These are phyloP conservation scores for Akanthomyces lecanii DNA, from an alignment of 2,329 filamentous ascomycete species.

Conservation along the genomic window DNA sequence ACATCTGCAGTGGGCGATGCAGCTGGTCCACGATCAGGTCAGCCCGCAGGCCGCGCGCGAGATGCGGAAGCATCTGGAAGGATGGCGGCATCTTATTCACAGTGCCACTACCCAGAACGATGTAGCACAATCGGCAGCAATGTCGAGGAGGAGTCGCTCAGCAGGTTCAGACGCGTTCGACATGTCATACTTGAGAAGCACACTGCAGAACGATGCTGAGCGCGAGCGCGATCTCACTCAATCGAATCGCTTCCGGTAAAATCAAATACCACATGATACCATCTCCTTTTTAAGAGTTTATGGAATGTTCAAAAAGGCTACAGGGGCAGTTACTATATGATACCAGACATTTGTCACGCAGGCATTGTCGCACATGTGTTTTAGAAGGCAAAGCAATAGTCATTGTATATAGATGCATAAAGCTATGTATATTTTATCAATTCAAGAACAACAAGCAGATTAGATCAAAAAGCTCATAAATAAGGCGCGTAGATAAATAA, in stretches of 20 bases:
- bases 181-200: not conserved
- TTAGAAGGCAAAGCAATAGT: not conserved
- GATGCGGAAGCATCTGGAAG: slow-evolving; percentile 19
- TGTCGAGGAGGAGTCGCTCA: no score
- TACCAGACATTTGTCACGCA: not conserved
- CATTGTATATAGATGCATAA: slow-evolving; percentile 8
- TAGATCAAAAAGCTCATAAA: slow-evolving; percentile 2
- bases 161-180: not conserved
- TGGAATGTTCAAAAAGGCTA: not conserved
- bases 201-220: not conserved
- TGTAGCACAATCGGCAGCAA: not conserved
- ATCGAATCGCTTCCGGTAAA: not conserved
- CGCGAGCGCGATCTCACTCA: not conserved
- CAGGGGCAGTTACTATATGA: not conserved
- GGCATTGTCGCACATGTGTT: not conserved
- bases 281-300: not conserved
- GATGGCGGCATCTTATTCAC: slow-evolving; percentile 25
- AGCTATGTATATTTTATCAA: not conserved
- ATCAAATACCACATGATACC: no score
- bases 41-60: slow-evolving; percentile 21
- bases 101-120: not conserved
- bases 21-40: slow-evolving; percentile 23
- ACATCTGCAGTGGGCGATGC: slow-evolving; percentile 30
- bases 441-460: not conserved
- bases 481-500: slow-evolving; percentile 3